Evolutionary conservation across 1,284 basidiomycete genomes (phyloP).

Genomic region (Ustilago curta): DNA sequence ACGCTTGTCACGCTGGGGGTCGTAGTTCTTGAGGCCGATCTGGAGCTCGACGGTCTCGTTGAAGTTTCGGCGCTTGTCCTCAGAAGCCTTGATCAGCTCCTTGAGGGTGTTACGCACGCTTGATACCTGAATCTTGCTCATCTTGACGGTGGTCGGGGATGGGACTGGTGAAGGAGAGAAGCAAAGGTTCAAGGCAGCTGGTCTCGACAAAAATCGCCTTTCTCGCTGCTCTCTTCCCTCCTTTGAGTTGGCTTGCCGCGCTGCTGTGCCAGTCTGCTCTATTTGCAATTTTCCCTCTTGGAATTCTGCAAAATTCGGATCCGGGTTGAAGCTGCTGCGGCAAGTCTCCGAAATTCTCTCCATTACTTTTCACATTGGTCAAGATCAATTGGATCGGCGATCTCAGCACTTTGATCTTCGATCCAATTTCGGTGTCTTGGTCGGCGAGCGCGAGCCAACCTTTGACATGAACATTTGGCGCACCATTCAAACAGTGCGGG

Average conservation of each 20-base stretch:
- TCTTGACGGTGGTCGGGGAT: constrained; percentile 23
- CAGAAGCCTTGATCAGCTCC: constrained; percentile 64
- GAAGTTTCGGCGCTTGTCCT: constrained; percentile 69
- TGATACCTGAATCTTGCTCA: constrained; percentile 67
- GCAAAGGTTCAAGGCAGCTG: too few species aligned
- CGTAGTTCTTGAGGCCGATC: constrained; percentile 70
- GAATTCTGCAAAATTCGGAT: constrained; percentile 17
- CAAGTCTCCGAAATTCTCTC: constrained; percentile 12
- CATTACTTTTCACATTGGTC: neutral
- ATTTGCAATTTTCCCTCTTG: constrained; percentile 2
- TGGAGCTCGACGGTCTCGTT: constrained; percentile 69
- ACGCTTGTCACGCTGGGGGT: constrained; percentile 70
- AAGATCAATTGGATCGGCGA: constrained; percentile 2
- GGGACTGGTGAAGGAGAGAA: constrained; percentile 30
- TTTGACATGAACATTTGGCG: neutral
- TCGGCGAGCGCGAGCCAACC: constrained; percentile 3
- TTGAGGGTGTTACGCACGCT: constrained; percentile 67
- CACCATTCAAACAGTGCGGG: neutral
- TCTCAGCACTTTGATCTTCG: neutral
- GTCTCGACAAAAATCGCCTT: constrained; percentile 9
- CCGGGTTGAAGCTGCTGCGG: constrained; percentile 36
- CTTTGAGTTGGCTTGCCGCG: neutral
- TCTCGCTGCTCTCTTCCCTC: constrained; percentile 2
- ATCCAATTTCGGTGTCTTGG: constrained; percentile 13
- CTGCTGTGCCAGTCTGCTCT: neutral